These are phyloP conservation scores for Yarrowia sp. DNA, from an alignment of 805 yeast genomes.

Conservation along the genomic window DNA sequence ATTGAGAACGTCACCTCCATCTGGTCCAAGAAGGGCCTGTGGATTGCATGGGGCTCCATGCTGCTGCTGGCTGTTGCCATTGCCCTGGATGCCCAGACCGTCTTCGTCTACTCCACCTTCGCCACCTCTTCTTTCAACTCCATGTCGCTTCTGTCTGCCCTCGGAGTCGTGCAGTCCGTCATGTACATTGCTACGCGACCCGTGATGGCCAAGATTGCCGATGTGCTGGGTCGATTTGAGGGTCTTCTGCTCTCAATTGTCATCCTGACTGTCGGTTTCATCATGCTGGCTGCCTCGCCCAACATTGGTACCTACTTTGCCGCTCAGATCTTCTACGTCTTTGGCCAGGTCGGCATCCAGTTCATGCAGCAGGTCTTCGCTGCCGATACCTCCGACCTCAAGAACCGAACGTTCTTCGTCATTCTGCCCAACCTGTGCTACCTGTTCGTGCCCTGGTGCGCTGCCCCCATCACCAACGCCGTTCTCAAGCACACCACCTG, in stretches of 20 bases:
- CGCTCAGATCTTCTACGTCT: constrained; percentile 42
- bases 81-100: constrained; percentile 21
- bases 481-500: constrained; percentile 42
- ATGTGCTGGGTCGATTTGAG: constrained; percentile 44
- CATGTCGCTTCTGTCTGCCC: constrained; percentile 44
- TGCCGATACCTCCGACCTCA: constrained; percentile 43
- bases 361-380: constrained; percentile 41
- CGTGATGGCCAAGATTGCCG: constrained; percentile 45
- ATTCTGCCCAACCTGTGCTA: constrained; percentile 41
- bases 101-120: constrained; percentile 36
- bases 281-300: constrained; percentile 42
- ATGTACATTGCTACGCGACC: constrained; percentile 44
- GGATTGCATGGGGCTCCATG: constrained; percentile 27
- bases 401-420: constrained; percentile 42
- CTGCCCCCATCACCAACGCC: constrained; percentile 35
- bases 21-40: constrained; percentile 28
- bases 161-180: constrained; percentile 44
- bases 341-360: constrained; percentile 43
- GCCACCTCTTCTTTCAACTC: constrained; percentile 45
- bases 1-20: constrained; percentile 24
- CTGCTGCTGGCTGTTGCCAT: constrained; percentile 25
- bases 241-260: constrained; percentile 40
- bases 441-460: constrained; percentile 46
- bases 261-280: constrained; percentile 41
- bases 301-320: constrained; percentile 42